These are phyloP conservation scores for Teunomyces panamensis DNA, from an alignment of 805 yeast species.

Conservation along the genomic window DNA sequence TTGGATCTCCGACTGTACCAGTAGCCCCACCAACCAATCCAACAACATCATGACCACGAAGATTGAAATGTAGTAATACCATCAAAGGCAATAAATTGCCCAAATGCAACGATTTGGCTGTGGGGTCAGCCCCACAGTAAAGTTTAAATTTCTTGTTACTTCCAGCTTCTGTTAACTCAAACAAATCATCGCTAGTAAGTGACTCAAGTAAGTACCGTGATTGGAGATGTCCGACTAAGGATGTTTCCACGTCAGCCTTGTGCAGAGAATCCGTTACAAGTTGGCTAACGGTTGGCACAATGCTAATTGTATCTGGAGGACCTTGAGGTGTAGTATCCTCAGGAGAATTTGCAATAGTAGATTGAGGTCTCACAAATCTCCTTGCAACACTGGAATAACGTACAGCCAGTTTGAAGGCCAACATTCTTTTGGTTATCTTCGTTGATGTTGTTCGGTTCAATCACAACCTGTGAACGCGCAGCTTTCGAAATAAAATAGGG, in stretches of 20 bases:
- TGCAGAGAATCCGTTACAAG: conserved; percentile 19
- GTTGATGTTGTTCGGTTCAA: neutral
- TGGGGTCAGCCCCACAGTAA: conserved; percentile 96
- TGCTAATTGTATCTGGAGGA: conserved; percentile 33
- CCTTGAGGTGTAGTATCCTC: neutral
- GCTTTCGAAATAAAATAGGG: too few species aligned
- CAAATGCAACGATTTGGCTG: conserved; percentile 83
- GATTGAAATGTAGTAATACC: conserved; percentile 76
- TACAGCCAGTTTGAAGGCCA: neutral
- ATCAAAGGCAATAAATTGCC: conserved; percentile 89
- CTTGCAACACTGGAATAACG: neutral
- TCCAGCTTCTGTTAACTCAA: conserved; percentile 25
- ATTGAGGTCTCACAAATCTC: neutral
- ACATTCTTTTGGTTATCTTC: neutral
- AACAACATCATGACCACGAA: conserved; percentile 81
- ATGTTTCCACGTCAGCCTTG: conserved; percentile 21
- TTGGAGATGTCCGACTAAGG: conserved; percentile 37
- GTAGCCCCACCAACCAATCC: conserved; percentile 95
- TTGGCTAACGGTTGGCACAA: conserved; percentile 34
- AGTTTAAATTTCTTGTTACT: conserved; percentile 45
- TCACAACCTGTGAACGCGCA: neutral
- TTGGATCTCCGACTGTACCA: conserved; percentile 94
- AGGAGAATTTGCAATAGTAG: neutral
- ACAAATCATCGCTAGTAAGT: conserved; percentile 36
- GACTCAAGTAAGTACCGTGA: conserved; percentile 37